Conservation (phyloP, 768 basidiomycete genomes). For the Mycena filopes region DNA sequence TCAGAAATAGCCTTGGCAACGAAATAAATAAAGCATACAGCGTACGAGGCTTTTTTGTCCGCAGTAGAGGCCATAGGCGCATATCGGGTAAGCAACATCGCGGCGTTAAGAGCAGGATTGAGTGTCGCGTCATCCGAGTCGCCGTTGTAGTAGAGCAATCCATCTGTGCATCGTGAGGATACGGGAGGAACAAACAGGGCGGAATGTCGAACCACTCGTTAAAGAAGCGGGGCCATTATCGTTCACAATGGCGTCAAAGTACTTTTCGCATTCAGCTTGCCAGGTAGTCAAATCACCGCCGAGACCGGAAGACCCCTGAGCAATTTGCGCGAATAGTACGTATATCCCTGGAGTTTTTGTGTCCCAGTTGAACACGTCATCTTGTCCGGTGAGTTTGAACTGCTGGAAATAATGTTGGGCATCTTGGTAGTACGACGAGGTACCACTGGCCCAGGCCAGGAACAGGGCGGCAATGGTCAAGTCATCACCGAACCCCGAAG, state of each 20-base stretch:
- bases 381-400: constrained; percentile 61
- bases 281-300: constrained; percentile 71
- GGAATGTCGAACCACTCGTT: constrained; percentile 63
- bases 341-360: constrained; percentile 80
- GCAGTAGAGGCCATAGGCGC: constrained; percentile 75
- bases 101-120: constrained; percentile 88
- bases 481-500: constrained; percentile 79
- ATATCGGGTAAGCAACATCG: constrained; percentile 85
- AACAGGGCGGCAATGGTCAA: constrained; percentile 81
- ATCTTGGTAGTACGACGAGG: constrained; percentile 66
- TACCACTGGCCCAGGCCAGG: constrained; percentile 77
- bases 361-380: constrained; percentile 90
- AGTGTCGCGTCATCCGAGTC: constrained; percentile 84
- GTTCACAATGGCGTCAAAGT: constrained; percentile 78
- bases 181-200: background rate
- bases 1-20: background rate
- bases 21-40: constrained; percentile 52
- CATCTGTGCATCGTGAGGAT: constrained; percentile 57
- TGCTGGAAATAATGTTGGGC: constrained; percentile 70
- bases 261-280: constrained; percentile 76
- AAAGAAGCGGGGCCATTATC: constrained; percentile 62
- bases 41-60: constrained; percentile 68
- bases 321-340: constrained; percentile 81
- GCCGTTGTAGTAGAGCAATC: constrained; percentile 83
- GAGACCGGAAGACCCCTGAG: constrained; percentile 63